These are phyloP conservation scores for Sphagnum magellanicum DNA, from an alignment of 228 moss, liverwort and hornwort species.

Conservation along the genomic window DNA sequence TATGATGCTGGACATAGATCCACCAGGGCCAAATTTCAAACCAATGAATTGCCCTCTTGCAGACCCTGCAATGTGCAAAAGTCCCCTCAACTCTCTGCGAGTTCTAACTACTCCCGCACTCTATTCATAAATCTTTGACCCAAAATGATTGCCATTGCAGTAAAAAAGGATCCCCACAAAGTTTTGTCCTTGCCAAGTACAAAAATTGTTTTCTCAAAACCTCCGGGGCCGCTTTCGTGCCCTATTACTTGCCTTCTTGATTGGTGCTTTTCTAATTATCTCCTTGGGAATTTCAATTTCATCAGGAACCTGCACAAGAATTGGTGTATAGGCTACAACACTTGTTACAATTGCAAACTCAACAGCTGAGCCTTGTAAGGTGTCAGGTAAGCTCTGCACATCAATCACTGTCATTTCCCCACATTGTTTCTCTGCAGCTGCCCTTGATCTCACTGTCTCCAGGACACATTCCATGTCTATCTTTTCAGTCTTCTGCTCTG, in stretches of 20 bases:
- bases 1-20: too few species aligned
- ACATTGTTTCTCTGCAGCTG: slow-evolving; percentile 43
- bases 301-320: slow-evolving; percentile 2
- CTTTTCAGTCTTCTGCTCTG: slow-evolving; percentile 30
- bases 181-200: too few species aligned
- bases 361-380: slow-evolving; percentile 46
- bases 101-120: too few species aligned
- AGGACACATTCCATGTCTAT: slow-evolving; percentile 35
- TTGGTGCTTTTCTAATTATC: slow-evolving; percentile 16
- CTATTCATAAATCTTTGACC: too few species aligned
- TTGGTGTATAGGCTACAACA: slow-evolving; percentile 29
- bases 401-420: slow-evolving; percentile 43
- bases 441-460: slow-evolving; percentile 44
- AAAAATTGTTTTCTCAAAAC: slow-evolving; percentile 11
- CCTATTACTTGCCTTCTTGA: slow-evolving; percentile 17
- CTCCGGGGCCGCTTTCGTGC: slow-evolving; percentile 27
- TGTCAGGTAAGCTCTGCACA: slow-evolving; percentile 41
- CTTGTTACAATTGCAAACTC: slow-evolving; percentile 57
- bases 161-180: too few species aligned
- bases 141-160: too few species aligned
- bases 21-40: too few species aligned
- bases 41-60: too few species aligned
- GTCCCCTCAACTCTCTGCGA: too few species aligned
- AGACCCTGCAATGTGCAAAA: too few species aligned
- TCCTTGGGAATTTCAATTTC: slow-evolving; percentile 8